Conservation (phyloP, 2,329 filamentous ascomycete species). For the Orbilia oligospora region DNA sequence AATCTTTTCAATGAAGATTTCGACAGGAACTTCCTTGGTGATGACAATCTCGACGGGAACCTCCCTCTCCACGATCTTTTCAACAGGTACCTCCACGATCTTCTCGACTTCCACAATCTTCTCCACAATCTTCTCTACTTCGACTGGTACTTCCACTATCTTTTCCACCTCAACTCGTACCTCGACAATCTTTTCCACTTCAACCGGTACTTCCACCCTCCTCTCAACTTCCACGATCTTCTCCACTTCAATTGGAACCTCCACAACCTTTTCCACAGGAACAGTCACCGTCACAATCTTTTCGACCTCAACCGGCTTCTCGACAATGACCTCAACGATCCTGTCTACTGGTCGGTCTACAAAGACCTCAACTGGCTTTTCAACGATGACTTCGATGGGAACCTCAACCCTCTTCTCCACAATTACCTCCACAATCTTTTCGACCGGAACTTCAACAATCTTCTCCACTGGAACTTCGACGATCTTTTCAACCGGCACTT, state of each 20-base stretch:
- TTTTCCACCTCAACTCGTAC: no score
- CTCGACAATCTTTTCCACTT: not conserved
- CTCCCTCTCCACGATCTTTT: constrained; percentile 43
- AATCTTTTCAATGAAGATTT: constrained; percentile 45
- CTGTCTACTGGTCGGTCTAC: constrained; percentile 27
- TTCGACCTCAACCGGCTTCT: constrained; percentile 3
- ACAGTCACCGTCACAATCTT: constrained; percentile 33
- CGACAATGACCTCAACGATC: constrained; percentile 25
- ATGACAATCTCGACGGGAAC: constrained; percentile 46
- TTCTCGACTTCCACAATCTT: constrained; percentile 27
- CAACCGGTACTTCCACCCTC: constrained; percentile 26
- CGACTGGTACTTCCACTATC: constrained; percentile 25
- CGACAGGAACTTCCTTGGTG: constrained; percentile 46
- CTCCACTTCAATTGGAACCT: constrained; percentile 36
- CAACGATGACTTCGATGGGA: constrained; percentile 20
- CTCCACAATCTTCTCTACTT: constrained; percentile 1
- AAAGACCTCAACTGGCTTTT: not conserved
- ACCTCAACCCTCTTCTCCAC: constrained; percentile 45
- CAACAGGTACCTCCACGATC: constrained; percentile 24
- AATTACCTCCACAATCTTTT: constrained; percentile 30
- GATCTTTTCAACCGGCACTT: constrained; percentile 32
- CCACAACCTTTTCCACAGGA: constrained; percentile 22
- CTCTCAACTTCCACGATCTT: constrained; percentile 24
- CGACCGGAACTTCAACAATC: constrained; percentile 26
- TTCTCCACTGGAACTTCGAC: constrained; percentile 43